Evolutionary conservation across 2,329 filamentous ascomycete genomes (phyloP), one percentile per base, ranked within the genome.

Genomic region (Diaporthe ampelina): DNA sequence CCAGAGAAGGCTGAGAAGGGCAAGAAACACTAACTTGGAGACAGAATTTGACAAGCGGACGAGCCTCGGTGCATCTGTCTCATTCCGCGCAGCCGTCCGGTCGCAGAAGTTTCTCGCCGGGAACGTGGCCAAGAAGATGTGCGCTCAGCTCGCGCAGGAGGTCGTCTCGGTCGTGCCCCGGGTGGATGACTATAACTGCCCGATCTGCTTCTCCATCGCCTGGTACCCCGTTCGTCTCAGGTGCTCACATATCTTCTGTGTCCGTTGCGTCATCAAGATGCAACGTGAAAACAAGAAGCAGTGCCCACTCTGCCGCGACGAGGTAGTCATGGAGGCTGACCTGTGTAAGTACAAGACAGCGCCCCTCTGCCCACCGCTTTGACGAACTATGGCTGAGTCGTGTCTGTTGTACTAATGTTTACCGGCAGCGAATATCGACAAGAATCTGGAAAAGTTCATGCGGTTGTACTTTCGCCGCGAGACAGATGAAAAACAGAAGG

Each of bases 1-100:
- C 75, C 70, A 77, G 40, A 77, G 19, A 63, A 15, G 15, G 40
- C 70, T 77, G 43, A 77, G 19, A 63, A 15, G 15, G 40, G 70
- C 37, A n/a, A n/a, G 11, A 10, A 32, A 13, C 32, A 40, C 63
- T 68, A 21, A 68, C 48, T 17, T 26, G 32, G 40, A 37, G 32
- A 24, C 76, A 95, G 91, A 96, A 84, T 97, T 97, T 81, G 94
- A 97, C 83, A 97, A 97, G 83, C 90, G 91, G 74, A 97, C 95
- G 1, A 91, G 93, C 0, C 86, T 97, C 26, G 91, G 92, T 35
- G 91, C 93, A 1, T 91, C 91, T 52, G 85, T 89, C 48, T 87
- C 87, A 0, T 93, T 94, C 77, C 90, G 91, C 0, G 84, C 86
- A 11, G 85, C 87, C 32, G 87, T 94, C 70, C 85, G 88, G 70